phyloP scores from a whole-genome alignment of 352 stramenopile genomes.

The Globisporangium nodosum region DNA sequence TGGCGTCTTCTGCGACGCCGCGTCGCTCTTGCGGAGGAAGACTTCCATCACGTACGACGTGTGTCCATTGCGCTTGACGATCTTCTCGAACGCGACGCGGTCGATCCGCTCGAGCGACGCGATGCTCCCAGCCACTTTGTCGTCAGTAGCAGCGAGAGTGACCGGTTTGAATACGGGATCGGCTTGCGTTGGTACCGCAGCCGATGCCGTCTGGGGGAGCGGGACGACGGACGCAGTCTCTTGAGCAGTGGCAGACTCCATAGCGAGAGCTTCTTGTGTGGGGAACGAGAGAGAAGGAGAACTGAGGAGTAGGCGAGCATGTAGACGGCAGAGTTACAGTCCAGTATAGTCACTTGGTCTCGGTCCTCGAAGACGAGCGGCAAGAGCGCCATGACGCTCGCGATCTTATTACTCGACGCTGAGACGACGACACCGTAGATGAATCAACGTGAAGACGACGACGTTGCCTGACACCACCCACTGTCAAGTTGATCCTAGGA shows the following conservation, averaged over 20 bases:
- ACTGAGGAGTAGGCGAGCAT: neutral
- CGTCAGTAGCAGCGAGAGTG: neutral
- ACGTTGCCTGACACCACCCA: neutral
- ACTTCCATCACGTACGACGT: slow-evolving; percentile 14
- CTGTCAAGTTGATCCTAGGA: neutral
- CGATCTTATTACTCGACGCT: too few relatives aligned
- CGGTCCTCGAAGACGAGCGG: too few relatives aligned
- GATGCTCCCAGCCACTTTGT: slow-evolving; percentile 4
- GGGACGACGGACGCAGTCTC: neutral
- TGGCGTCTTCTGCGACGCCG: neutral
- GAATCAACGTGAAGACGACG: too few relatives aligned
- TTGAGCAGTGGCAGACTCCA: neutral
- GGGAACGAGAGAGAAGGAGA: neutral
- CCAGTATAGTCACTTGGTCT: too few relatives aligned
- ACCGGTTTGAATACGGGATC: neutral
- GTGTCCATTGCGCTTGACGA: slow-evolving; percentile 11
- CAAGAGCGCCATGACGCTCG: too few relatives aligned
- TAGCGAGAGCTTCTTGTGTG: neutral
- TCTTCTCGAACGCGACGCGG: slow-evolving; percentile 8
- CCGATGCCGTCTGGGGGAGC: neutral
- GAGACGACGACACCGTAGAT: too few relatives aligned
- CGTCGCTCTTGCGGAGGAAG: slow-evolving; percentile 1
- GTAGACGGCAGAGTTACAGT: too few relatives aligned
- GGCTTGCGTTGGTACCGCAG: too few relatives aligned
- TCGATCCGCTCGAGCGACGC: slow-evolving; percentile 7